phyloP scores from a whole-genome alignment of 2,329 filamentous ascomycete genomes.

The Fusarium dlaminii region DNA sequence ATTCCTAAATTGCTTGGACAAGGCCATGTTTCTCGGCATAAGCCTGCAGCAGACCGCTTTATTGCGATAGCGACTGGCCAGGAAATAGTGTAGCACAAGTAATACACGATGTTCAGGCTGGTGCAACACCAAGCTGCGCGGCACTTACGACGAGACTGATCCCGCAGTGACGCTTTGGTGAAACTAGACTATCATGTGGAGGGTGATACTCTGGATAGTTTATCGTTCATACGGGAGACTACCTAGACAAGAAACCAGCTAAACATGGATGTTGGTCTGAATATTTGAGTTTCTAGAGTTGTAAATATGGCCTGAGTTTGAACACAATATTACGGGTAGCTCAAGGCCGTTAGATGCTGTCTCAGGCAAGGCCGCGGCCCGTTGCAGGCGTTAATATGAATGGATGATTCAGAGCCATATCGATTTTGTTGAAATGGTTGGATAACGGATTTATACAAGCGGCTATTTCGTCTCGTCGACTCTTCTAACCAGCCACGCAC shows the following conservation, averaged over 20 bases:
- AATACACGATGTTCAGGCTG: constrained; percentile 2
- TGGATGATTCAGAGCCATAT: background rate
- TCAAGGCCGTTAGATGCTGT: background rate
- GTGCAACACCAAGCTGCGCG: constrained; percentile 18
- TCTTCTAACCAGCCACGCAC: background rate
- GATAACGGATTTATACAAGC: background rate
- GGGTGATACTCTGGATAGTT: background rate
- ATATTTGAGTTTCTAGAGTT: background rate
- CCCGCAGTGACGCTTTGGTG: constrained; percentile 12
- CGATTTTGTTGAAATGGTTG: background rate
- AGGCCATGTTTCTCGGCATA: background rate
- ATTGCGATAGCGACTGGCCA: constrained; percentile 2
- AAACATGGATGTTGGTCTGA: background rate
- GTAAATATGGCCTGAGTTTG: background rate
- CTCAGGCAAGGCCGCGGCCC: constrained; percentile 17
- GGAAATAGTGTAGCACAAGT: constrained; percentile 16
- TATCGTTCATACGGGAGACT: background rate
- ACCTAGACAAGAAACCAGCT: background rate
- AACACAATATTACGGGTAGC: background rate
- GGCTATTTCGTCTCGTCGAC: background rate
- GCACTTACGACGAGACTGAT: constrained; percentile 18
- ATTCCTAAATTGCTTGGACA: background rate
- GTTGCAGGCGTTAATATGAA: constrained; percentile 14
- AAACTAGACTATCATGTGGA: background rate
- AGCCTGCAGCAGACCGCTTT: background rate